Evolutionary conservation across 1,139 yeast species (phyloP), one percentile per base, ranked within the genome.

Genomic region (Kodamaea suecica): DNA sequence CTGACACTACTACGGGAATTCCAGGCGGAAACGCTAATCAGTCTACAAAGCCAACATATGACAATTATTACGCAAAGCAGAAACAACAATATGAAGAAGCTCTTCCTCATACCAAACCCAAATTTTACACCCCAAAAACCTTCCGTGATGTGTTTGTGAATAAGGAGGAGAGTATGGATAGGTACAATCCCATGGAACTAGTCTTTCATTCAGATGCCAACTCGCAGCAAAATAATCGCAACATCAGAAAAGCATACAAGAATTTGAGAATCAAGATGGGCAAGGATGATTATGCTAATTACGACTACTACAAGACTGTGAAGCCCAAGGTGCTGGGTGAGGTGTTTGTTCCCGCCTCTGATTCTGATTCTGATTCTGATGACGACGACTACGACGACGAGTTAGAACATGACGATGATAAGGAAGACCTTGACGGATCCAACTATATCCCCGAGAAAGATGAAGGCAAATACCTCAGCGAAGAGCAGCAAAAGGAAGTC

Each of bases 141-240:
- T 65, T 68, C 41, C 45, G 53, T 23, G 70, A 67, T 5, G 71
- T 69, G 5, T 68, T 69, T 40, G 46, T 50, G 12, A 66, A 68
- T 36, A 42, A 43, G 23, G 58, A 59, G 6, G 68, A 64, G 29
- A 50, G 47, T 16, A 44, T 50, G 20, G 60, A 55, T 24, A 57
- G 55, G 33, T 63, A 63, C 38, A 67, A 66, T 39, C 75, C 75
- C 4, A 65, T 66, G 50, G 73, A 67, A 40, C 45, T 52, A 27
- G 74, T 70, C 5, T 70, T 70, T 45, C 63, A 63, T 26, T 6
- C 21, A 7, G 30, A 27, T 20, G 49, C 30, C 49, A 54, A 57
- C 27, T 5, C 6, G n/a, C 26, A 23, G n/a, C 6, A 23, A 5
- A 11, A 9, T 19, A 9, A 9, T 6, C 6, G 6, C n/a, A 23